Evolutionary conservation across 2,329 filamentous ascomycete genomes (phyloP), one percentile per base, ranked within the genome.

Genomic region (Immersiporthe knoxdaviesiana): DNA sequence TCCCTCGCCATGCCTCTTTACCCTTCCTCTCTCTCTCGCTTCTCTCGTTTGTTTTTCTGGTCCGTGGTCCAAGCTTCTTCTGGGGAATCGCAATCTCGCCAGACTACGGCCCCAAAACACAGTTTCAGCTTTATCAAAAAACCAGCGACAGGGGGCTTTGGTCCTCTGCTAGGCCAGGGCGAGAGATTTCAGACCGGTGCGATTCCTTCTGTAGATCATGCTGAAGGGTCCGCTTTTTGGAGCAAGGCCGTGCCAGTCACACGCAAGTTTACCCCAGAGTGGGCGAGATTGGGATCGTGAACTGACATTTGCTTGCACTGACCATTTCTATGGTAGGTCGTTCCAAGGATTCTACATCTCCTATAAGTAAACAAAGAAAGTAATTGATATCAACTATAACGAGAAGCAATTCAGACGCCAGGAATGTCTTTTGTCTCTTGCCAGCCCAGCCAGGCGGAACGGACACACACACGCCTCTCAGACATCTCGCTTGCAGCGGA

Each of bases 71-170:
- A 59, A 59, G 56, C 56, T 59, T 37, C 56, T 59, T 37, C 32
- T 59, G 56, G 56, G 18, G 56, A 11, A 32, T 32, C 44, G 44
- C 56, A 59, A 59, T 59, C 18, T 59, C 56, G 21, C 56, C 44
- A 47, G 56, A 14, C 56, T 18, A 21, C 56, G 56, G 56, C 32
- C 56, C 24, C 2, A 27, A 30, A 32, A 59, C 16, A 59, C 56
- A 59, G 56, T 59, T 59, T 59, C 56, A 59, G 56, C 56, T 59
- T 59, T 59, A 59, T 59, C 56, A 59, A 8, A 59, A 37, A 59
- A 24, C 56, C 56, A 21, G 21, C 44, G 44, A 32, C 56, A 59
- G 16, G 56, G 56, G 21, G 54, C 30, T 11, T 35, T 21, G 37
- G 4, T 37, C 16, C 32, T 30, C 52, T 56, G 52, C 52, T 56